phyloP scores from a whole-genome alignment of 805 yeast species.

The Candida insectalens region DNA sequence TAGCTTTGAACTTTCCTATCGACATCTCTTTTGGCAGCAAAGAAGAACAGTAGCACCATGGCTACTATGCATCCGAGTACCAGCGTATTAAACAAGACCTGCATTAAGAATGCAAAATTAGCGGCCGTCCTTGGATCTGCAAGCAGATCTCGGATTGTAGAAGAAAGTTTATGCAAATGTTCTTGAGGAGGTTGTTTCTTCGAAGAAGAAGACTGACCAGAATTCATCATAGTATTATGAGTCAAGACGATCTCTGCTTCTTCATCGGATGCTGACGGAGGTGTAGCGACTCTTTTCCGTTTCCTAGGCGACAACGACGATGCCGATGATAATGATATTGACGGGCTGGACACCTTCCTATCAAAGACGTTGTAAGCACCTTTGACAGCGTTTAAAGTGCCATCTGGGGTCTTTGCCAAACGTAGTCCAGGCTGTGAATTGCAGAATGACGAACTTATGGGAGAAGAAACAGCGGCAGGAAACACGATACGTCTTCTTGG shows the following conservation, averaged over 20 bases:
- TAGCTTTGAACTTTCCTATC: conserved; percentile 57
- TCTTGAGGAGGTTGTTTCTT: conserved; percentile 1
- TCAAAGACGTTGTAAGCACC: conserved; percentile 23
- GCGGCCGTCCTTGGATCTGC: conserved; percentile 19
- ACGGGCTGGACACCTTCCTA: conserved; percentile 5
- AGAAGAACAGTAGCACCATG: conserved; percentile 12
- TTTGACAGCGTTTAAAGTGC: conserved; percentile 18
- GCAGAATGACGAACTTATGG: conserved; percentile 13
- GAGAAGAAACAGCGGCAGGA: conserved; percentile 5
- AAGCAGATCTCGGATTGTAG: conserved; percentile 10
- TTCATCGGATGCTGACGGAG: conserved; percentile 1
- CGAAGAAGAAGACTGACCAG: neutral
- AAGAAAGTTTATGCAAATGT: neutral
- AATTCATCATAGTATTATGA: neutral
- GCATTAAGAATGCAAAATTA: conserved; percentile 18
- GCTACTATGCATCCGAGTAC: conserved; percentile 13
- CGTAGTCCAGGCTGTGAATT: conserved; percentile 16
- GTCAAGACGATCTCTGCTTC: neutral
- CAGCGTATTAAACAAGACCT: conserved; percentile 17
- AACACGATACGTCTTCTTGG: conserved; percentile 8
- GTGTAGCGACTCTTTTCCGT: conserved; percentile 10
- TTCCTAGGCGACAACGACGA: conserved; percentile 8
- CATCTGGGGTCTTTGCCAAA: conserved; percentile 11
- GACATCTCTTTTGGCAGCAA: conserved; percentile 43
- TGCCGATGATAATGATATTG: too few relatives aligned